phyloP scores from a whole-genome alignment of 257 asterid genomes.

The Solanum appendiculatum region DNA sequence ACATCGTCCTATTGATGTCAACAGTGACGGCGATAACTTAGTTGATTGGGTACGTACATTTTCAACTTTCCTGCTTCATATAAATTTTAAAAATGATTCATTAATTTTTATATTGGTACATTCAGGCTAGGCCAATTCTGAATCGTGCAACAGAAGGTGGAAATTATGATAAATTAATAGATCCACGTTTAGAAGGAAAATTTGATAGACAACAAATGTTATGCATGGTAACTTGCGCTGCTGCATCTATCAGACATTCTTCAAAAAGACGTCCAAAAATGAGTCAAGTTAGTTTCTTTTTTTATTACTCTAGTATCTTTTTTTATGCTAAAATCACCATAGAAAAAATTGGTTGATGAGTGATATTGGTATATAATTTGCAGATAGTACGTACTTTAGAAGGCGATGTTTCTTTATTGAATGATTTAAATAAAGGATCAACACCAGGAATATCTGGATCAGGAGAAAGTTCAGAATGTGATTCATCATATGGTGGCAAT shows the following conservation, averaged over 20 bases:
- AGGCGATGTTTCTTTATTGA: slow-evolving; percentile 53
- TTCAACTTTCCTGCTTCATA: background rate
- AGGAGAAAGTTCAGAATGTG: slow-evolving; percentile 5
- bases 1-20: slow-evolving; percentile 57
- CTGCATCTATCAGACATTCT: slow-evolving; percentile 76
- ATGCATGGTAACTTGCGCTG: slow-evolving; percentile 53
- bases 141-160: slow-evolving; percentile 51
- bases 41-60: slow-evolving; percentile 67
- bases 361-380: background rate
- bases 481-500: background rate
- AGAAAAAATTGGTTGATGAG: background rate
- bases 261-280: slow-evolving; percentile 81
- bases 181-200: slow-evolving; percentile 52
- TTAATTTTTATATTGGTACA: background rate
- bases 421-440: slow-evolving; percentile 48
- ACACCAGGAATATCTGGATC: slow-evolving; percentile 7
- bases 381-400: slow-evolving; percentile 67
- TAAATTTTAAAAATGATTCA: no score
- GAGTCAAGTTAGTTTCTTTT: slow-evolving; percentile 48
- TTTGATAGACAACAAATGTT: slow-evolving; percentile 35
- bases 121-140: slow-evolving; percentile 64
- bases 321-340: background rate
- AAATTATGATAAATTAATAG: slow-evolving; percentile 36
- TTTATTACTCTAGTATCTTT: background rate
- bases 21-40: slow-evolving; percentile 61